These are phyloP conservation scores for Rubia occidens DNA, from an alignment of 305 asterid species.

Conservation along the genomic window DNA sequence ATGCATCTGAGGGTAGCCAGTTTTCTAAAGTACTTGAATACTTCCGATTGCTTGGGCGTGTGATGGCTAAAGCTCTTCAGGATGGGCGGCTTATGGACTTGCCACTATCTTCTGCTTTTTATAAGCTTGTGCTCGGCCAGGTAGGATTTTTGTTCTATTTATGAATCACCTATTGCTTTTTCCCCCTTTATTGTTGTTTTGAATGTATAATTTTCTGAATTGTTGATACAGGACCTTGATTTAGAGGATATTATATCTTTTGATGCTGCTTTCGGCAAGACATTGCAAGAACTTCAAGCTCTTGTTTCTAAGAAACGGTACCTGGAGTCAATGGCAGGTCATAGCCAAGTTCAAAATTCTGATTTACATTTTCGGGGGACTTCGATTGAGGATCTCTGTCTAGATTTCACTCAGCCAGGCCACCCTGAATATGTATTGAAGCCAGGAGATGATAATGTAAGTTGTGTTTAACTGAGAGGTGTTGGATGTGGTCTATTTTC, in stretches of 20 bases:
- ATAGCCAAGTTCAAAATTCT: constrained; percentile 24
- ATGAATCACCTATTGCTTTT: background rate
- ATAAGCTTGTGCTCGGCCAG: constrained; percentile 76
- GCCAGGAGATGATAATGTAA: constrained; percentile 61
- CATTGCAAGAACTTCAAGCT: constrained; percentile 88
- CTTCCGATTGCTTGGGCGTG: constrained; percentile 81
- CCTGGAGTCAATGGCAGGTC: constrained; percentile 54
- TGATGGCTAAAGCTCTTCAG: constrained; percentile 97
- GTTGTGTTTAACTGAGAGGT: constrained; percentile 16
- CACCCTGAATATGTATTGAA: constrained; percentile 73
- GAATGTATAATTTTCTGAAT: constrained; percentile 8
- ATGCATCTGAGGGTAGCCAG: constrained; percentile 52
- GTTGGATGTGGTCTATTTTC: constrained; percentile 7
- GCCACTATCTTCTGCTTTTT: constrained; percentile 80
- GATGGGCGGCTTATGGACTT: constrained; percentile 97
- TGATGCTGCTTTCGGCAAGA: constrained; percentile 71
- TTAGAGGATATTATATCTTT: constrained; percentile 74
- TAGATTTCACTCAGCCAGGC: constrained; percentile 95
- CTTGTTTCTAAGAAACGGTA: constrained; percentile 59
- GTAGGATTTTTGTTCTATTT: constrained; percentile 31
- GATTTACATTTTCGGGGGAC: constrained; percentile 67
- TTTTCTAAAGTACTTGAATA: constrained; percentile 60
- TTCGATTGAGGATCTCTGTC: constrained; percentile 73
- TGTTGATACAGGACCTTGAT: constrained; percentile 71
- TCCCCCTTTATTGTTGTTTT: background rate